Evolutionary conservation across 2,329 filamentous ascomycete species (phyloP).

Genomic region (Metarhizium robertsii): DNA sequence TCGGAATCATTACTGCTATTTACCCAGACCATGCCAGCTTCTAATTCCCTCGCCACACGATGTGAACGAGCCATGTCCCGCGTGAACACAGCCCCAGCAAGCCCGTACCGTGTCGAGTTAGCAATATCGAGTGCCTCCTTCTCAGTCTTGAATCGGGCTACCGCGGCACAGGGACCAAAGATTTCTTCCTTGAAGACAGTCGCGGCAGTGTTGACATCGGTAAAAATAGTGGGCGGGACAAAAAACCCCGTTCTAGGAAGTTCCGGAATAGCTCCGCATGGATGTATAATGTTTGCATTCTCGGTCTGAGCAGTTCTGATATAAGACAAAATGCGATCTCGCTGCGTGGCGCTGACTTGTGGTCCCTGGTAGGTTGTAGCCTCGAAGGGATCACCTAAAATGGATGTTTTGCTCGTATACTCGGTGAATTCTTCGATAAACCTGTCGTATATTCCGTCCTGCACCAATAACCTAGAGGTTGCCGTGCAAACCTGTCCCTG

Average conservation of each 20-base stretch:
- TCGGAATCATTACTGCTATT: conserved; percentile 26
- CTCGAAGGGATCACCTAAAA: conserved; percentile 56
- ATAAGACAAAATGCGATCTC: conserved; percentile 55
- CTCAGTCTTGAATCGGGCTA: conserved; percentile 18
- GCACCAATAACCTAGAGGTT: conserved; percentile 49
- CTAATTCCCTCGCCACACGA: conserved; percentile 36
- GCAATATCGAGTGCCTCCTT: conserved; percentile 18
- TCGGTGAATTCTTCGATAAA: conserved; percentile 55
- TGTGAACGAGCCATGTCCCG: conserved; percentile 34
- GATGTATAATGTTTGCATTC: conserved; percentile 41
- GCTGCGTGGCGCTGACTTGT: conserved; percentile 55
- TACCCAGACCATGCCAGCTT: conserved; percentile 40
- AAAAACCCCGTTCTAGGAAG: conserved; percentile 17
- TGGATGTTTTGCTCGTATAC: conserved; percentile 41
- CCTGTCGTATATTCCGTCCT: conserved; percentile 45
- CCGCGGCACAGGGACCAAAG: conserved; percentile 20
- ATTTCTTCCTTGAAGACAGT: conserved; percentile 20
- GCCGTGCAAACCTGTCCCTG: conserved; percentile 53
- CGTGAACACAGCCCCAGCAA: conserved; percentile 47
- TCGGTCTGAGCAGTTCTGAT: conserved; percentile 54
- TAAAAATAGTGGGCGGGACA: conserved; percentile 19
- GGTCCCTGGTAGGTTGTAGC: conserved; percentile 59
- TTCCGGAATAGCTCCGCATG: background rate
- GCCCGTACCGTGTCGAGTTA: conserved; percentile 39
- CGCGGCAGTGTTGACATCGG: conserved; percentile 13